These are phyloP conservation scores for Pythium sp. DNA, from an alignment of 352 stramenopile genomes.

Conservation along the genomic window DNA sequence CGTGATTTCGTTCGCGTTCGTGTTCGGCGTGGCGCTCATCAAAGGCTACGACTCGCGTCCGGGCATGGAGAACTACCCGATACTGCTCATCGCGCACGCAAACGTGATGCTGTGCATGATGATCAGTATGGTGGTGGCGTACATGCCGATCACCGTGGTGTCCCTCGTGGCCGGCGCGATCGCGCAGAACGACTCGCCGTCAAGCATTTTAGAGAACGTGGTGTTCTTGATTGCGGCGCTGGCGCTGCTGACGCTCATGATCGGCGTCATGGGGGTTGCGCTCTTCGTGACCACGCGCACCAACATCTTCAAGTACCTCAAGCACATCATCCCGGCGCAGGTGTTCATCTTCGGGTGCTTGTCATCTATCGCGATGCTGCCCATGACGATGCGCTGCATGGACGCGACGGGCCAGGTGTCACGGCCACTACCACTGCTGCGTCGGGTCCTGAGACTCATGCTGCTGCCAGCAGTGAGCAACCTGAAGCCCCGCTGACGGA, in stretches of 20 bases:
- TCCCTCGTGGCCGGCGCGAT: slow-evolving; percentile 74
- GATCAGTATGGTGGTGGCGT: slow-evolving; percentile 62
- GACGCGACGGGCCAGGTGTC: slow-evolving; percentile 65
- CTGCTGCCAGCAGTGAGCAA: slow-evolving; percentile 13
- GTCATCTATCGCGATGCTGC: slow-evolving; percentile 78
- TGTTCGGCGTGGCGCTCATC: slow-evolving; percentile 59
- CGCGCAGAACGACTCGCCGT: slow-evolving; percentile 46
- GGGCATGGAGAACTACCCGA: slow-evolving; percentile 57
- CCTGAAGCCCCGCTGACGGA: slow-evolving; percentile 10
- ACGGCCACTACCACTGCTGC: slow-evolving; percentile 29
- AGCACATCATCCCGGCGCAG: slow-evolving; percentile 65
- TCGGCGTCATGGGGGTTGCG: slow-evolving; percentile 49
- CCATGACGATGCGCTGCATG: slow-evolving; percentile 74
- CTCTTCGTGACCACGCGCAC: slow-evolving; percentile 54
- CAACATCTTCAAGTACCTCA: slow-evolving; percentile 71
- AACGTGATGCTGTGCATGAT: slow-evolving; percentile 72
- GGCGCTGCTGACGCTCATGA: slow-evolving; percentile 42
- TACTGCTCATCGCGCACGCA: slow-evolving; percentile 63
- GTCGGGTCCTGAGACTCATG: background rate
- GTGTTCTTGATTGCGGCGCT: slow-evolving; percentile 49
- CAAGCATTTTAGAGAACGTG: slow-evolving; percentile 43
- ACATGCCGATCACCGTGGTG: slow-evolving; percentile 69
- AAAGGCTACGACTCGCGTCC: slow-evolving; percentile 51
- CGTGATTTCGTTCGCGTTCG: slow-evolving; percentile 72
- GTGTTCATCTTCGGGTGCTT: slow-evolving; percentile 78